phyloP scores from a whole-genome alignment of 106 monocot species.

The Phalaenopsis equestris region DNA sequence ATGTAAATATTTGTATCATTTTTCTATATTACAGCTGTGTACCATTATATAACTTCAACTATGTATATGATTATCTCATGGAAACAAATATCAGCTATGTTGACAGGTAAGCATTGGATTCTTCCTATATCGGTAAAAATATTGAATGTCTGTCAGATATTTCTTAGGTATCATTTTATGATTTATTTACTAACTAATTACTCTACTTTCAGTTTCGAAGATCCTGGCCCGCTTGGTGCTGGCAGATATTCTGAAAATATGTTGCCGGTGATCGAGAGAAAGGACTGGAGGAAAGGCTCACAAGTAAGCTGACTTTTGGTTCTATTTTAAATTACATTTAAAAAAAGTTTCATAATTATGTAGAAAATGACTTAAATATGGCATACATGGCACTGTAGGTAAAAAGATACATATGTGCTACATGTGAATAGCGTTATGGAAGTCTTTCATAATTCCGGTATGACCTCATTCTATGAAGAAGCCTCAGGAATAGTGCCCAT shows the following conservation, averaged over 20 bases:
- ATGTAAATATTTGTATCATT: slow-evolving; percentile 2
- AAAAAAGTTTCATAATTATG: background rate
- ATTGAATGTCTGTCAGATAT: background rate
- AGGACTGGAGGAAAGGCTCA: slow-evolving; percentile 82
- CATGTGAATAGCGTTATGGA: too few species aligned
- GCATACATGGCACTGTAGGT: too few species aligned
- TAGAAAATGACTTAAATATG: too few species aligned
- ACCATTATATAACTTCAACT: slow-evolving; percentile 62
- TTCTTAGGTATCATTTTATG: background rate
- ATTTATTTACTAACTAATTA: background rate
- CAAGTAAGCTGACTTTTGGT: slow-evolving; percentile 35
- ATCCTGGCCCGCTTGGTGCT: slow-evolving; percentile 84
- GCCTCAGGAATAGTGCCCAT: too few species aligned
- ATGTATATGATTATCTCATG: slow-evolving; percentile 62
- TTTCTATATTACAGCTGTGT: slow-evolving; percentile 48
- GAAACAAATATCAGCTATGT: slow-evolving; percentile 69
- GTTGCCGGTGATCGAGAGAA: slow-evolving; percentile 82
- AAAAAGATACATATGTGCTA: too few species aligned
- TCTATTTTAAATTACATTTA: background rate
- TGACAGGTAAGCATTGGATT: slow-evolving; percentile 46
- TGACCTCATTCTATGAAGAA: too few species aligned
- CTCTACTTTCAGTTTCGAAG: slow-evolving; percentile 47
- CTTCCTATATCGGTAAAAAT: background rate
- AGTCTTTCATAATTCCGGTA: too few species aligned
- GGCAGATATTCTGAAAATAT: slow-evolving; percentile 80